Base-by-base conservation (phyloP, 768 basidiomycete genomes). In the Boletus rubroflammeus region DNA sequence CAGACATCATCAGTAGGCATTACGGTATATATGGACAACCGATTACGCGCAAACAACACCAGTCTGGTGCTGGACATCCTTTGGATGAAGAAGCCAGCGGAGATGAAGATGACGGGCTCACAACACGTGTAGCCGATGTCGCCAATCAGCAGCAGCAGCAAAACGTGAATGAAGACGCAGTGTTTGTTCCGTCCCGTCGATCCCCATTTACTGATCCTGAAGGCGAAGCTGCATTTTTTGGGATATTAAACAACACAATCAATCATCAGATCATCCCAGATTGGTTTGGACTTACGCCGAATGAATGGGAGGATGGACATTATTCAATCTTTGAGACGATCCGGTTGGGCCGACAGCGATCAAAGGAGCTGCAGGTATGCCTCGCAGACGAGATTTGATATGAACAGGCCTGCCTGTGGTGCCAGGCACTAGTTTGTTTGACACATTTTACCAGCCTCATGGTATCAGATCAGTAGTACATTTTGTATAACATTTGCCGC, bases 291-390 rank as follows among this genome's bases (percentile, higher is more conserved):
- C 40, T 67, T 10, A 49, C 49, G 6, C 42, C 54, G n/a, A 31
- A 23, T 3, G 63, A 68, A 44, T 63, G 62, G 65, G 62, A 51
- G 3, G n/a, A n/a, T 0, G 53, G 46, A 0, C 35, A 38, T 6
- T 65, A 65, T 28, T 58, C 55, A 0, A 5, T 41, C 9, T 56
- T 49, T 19, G 57, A 63, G 32, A 51, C 51, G 2, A 62, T 63
- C n/a, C 3, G 6, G 2, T 1, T 54, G 6, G 57, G 62, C 7
- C 10, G n/a, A 1, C 15, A 5, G 17, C 17, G 26, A 31, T 45
- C 44, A 3, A 61, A 56, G 14, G 32, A 58, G 31, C 14, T 62
- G 3, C 19, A 50, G 0, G 32, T 61, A 0, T 53, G 25, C 0
- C 60, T 59, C 34, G 49, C 42, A 6, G 53, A 47, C 2, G 5